Evolutionary conservation across 1,284 basidiomycete species (phyloP).

Genomic region (Leccinum solheimii): DNA sequence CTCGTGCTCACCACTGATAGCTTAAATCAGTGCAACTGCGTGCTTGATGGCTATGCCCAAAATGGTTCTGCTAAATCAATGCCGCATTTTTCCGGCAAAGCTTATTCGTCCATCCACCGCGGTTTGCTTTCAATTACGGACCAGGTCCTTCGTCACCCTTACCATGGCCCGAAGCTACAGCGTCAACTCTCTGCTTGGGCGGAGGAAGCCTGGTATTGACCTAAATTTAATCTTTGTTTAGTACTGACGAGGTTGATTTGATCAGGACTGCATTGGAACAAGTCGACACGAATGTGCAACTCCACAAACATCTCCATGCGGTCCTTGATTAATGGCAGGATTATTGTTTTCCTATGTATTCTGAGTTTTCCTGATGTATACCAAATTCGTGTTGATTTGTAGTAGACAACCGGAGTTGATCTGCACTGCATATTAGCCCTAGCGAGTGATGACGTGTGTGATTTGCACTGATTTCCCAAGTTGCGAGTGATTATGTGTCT

Average conservation of each 20-base stretch:
- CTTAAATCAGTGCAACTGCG: neutral
- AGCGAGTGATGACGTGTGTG: no score
- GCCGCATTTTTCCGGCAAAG: neutral
- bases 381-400: neutral
- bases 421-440: no score
- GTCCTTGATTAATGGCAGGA: neutral
- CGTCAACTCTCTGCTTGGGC: neutral
- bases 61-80: neutral
- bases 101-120: neutral
- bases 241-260: neutral
- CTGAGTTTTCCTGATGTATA: neutral
- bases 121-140: neutral
- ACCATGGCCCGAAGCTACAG: neutral
- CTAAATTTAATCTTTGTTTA: neutral
- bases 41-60: neutral
- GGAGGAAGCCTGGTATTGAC: neutral
- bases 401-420: no score
- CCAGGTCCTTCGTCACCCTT: neutral
- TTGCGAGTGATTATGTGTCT: no score
- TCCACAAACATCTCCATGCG: neutral
- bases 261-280: neutral
- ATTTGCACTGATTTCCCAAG: no score
- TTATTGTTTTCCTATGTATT: no score
- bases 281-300: neutral
- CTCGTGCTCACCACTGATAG: neutral